A percentile compares a stretch with the other conserved stretches of the same genome.
phyloP scores from a whole-genome alignment of 768 basidiomycete genomes.

The Paxillus involutus region DNA sequence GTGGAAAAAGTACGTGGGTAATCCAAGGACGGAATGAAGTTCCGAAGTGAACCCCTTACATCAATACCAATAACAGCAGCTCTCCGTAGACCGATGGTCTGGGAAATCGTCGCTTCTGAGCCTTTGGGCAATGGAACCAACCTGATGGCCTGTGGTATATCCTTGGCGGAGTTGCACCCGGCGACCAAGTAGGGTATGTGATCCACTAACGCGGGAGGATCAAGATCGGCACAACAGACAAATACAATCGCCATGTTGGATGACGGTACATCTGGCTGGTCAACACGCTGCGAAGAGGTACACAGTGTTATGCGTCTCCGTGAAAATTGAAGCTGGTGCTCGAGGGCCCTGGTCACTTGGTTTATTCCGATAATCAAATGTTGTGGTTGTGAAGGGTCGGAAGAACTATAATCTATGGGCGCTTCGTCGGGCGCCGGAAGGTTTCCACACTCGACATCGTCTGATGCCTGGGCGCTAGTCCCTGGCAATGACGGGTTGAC shows the following conservation, averaged over 20 bases:
- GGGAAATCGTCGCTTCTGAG: conserved; percentile 61
- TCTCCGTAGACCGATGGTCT: conserved; percentile 62
- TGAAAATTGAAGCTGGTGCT: conserved; percentile 46
- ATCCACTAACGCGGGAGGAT: conserved; percentile 68
- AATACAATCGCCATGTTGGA: conserved; percentile 47
- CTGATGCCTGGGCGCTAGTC: neutral
- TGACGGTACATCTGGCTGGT: neutral
- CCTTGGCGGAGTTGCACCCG: conserved; percentile 57
- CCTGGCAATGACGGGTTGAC: too few relatives aligned
- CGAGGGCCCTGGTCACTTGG: conserved; percentile 72
- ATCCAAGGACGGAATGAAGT: conserved; percentile 1
- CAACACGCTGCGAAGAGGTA: neutral
- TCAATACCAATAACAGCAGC: conserved; percentile 66
- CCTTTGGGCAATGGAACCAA: conserved; percentile 67
- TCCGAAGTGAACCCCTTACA: conserved; percentile 42
- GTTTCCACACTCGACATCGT: neutral
- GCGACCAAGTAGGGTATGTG: conserved; percentile 81
- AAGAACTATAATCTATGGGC: neutral
- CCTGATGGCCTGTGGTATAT: conserved; percentile 40
- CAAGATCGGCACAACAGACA: conserved; percentile 73
- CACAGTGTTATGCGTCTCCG: conserved; percentile 16
- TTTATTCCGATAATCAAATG: conserved; percentile 75
- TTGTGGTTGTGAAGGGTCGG: conserved; percentile 13
- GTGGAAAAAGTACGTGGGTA: neutral
- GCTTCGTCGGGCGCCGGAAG: neutral